Percentiles rank a stretch among this genome's conserved stretches.
Conservation (phyloP, 2,329 filamentous ascomycete genomes). For the Fusarium redolens region DNA sequence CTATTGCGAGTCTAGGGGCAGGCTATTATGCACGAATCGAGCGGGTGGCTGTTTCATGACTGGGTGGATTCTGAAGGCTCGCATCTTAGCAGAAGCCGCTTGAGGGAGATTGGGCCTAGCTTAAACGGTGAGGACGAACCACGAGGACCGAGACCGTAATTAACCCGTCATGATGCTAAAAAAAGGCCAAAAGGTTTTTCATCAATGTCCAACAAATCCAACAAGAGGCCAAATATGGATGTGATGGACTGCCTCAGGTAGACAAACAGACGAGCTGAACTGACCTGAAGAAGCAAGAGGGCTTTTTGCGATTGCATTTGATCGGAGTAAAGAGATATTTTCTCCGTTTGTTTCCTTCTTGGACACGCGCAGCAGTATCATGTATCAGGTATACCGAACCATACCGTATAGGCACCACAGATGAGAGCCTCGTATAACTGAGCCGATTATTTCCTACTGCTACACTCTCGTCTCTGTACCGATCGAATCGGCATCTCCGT, state of each 20-base stretch:
- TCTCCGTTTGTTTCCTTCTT: not conserved
- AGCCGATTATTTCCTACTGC: constrained; percentile 9
- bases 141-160: constrained; percentile 32
- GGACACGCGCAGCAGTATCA: not conserved
- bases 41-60: constrained; percentile 38
- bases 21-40: not conserved
- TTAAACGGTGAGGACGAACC: constrained; percentile 34
- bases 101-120: constrained; percentile 22
- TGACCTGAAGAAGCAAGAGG: constrained; percentile 13
- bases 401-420: constrained; percentile 1
- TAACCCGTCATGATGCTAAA: constrained; percentile 41
- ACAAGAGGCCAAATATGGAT: constrained; percentile 1
- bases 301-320: not conserved
- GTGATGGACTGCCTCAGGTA: constrained; percentile 18
- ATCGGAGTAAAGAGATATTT: constrained; percentile 6
- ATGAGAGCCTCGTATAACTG: constrained; percentile 32
- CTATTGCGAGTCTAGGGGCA: constrained; percentile 6
- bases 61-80: constrained; percentile 1
- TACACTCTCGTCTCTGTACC: constrained; percentile 3
- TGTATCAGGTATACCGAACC: not conserved
- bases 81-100: constrained; percentile 4
- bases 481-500: constrained; percentile 32
- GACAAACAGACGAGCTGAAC: not conserved
- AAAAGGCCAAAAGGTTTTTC: constrained; percentile 15
- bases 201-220: constrained; percentile 11